A percentile compares a stretch with the other conserved stretches of the same genome.
Conservation (phyloP, 2,329 filamentous ascomycete genomes). For the Penicillium fuscoglaucum region DNA sequence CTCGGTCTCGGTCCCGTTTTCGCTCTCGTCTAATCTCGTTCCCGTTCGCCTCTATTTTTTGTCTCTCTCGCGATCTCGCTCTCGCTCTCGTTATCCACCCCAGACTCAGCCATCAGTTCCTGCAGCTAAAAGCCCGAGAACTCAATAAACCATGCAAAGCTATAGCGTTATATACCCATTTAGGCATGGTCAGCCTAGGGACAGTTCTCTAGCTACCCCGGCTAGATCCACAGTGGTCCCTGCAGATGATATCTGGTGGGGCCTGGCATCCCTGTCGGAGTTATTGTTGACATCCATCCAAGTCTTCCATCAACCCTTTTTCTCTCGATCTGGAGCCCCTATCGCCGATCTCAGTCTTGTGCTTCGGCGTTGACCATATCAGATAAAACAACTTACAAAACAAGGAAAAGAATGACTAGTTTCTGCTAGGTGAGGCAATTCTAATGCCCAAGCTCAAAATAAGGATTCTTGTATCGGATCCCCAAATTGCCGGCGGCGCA, state of each 20-base stretch:
- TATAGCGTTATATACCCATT: background rate
- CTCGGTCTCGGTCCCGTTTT: background rate
- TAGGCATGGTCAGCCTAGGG: too few relatives aligned
- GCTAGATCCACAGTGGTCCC: conserved; percentile 1
- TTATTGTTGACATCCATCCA: background rate
- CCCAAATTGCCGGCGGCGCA: background rate
- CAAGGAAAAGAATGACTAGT: conserved; percentile 1
- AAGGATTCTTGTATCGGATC: background rate
- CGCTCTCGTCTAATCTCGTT: background rate
- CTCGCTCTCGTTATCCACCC: background rate
- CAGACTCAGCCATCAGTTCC: background rate
- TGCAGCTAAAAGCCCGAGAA: background rate
- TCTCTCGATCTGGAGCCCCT: background rate
- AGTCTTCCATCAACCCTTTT: background rate
- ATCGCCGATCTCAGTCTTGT: background rate
- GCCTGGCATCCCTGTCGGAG: background rate
- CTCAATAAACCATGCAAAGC: background rate
- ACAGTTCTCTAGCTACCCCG: background rate
- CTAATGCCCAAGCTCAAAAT: background rate
- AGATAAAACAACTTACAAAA: background rate
- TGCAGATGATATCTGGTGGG: background rate
- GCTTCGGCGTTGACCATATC: background rate
- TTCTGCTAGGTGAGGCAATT: background rate
- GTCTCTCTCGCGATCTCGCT: background rate
- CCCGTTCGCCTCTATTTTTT: background rate